A percentile compares a stretch with the other conserved stretches of the same genome.
Evolutionary conservation across 257 asterid genomes (phyloP).

Genomic region (Mitragyna speciosa): DNA sequence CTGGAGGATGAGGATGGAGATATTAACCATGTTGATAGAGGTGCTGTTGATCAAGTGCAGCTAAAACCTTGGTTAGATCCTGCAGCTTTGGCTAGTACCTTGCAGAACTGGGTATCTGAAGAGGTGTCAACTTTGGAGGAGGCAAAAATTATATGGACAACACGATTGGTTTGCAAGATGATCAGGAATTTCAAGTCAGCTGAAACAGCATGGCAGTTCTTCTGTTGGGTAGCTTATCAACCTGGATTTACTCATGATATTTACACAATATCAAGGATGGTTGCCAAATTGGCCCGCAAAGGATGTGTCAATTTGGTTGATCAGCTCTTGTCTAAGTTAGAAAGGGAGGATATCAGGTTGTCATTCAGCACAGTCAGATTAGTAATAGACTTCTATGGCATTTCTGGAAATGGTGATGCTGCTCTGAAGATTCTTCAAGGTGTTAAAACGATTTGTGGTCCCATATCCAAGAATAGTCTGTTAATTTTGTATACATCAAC

Average conservation of each 20-base stretch:
- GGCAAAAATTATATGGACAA: constrained; percentile 77
- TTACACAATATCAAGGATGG: constrained; percentile 79
- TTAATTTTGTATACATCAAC: constrained; percentile 68
- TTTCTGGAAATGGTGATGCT: constrained; percentile 64
- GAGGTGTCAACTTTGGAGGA: constrained; percentile 61
- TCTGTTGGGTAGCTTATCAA: constrained; percentile 83
- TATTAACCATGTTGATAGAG: constrained; percentile 24
- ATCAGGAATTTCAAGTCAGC: constrained; percentile 66
- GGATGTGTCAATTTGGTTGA: constrained; percentile 69
- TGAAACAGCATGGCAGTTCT: constrained; percentile 81
- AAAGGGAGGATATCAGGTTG: constrained; percentile 57
- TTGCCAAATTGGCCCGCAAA: constrained; percentile 66
- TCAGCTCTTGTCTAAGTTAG: constrained; percentile 59
- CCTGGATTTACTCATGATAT: constrained; percentile 77
- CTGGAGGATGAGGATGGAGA: constrained; percentile 54
- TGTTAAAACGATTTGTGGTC: constrained; percentile 54
- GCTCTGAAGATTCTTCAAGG: constrained; percentile 59
- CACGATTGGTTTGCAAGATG: constrained; percentile 79
- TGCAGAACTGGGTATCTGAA: constrained; percentile 59
- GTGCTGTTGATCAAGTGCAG: constrained; percentile 36
- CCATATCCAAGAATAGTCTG: constrained; percentile 47
- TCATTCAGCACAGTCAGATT: constrained; percentile 76
- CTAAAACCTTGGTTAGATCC: constrained; percentile 95
- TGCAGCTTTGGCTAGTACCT: constrained; percentile 75
- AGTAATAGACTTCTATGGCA: constrained; percentile 74